These are phyloP conservation scores for Carex sylvatica DNA, from an alignment of 202 grass and related monocot species.

Conservation along the genomic window DNA sequence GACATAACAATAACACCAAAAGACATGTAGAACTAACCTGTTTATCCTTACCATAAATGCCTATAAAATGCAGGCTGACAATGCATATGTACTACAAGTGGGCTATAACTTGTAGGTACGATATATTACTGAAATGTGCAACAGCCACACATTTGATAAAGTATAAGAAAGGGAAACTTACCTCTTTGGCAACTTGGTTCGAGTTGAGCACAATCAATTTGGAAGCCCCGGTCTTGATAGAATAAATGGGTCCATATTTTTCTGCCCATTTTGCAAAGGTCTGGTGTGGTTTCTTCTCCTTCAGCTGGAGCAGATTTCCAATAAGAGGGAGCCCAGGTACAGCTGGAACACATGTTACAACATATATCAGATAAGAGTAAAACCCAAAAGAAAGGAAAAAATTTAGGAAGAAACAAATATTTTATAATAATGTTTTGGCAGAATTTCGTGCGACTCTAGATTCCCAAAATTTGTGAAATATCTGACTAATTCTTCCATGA, in stretches of 20 bases:
- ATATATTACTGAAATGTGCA: neutral
- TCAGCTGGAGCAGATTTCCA: constrained; percentile 80
- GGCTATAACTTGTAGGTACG: neutral
- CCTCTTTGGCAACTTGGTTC: constrained; percentile 75
- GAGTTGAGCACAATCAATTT: constrained; percentile 75
- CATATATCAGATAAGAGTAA: neutral
- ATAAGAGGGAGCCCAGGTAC: constrained; percentile 75
- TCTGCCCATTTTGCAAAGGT: constrained; percentile 81
- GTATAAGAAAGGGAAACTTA: neutral
- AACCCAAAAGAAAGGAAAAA: neutral
- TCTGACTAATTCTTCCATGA: neutral
- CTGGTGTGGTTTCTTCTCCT: constrained; percentile 82
- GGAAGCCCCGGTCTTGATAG: constrained; percentile 57
- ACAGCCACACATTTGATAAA: neutral
- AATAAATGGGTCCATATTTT: constrained; percentile 74
- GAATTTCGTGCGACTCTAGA: neutral
- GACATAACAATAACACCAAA: neutral
- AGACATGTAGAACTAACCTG: neutral
- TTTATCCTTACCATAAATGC: neutral
- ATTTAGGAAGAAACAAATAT: neutral
- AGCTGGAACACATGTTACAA: constrained; percentile 41
- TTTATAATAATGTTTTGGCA: neutral
- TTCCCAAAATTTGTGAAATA: neutral
- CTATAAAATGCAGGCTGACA: neutral
- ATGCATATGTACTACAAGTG: neutral